Base-by-base conservation (phyloP, 805 yeast species). In the Kodamaea hsintzibuensis region DNA sequence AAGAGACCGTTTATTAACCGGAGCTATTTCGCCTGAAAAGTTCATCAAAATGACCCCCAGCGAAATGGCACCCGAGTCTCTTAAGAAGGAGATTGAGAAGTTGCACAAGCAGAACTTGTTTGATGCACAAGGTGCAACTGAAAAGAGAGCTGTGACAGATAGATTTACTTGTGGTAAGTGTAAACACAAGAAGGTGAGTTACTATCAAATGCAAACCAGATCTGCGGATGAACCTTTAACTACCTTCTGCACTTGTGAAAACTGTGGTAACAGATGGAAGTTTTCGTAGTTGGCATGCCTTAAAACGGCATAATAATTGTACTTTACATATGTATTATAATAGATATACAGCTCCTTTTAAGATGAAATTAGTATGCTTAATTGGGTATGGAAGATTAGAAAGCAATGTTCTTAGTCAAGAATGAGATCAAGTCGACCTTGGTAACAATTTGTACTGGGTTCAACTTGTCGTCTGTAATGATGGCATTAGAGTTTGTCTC, bases 141-240 rank as follows among this genome's bases (percentile, higher is more conserved):
- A 93, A 64, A 91, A 91, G 77, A 82, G 98, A 63, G 96, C 98
- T 0, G 91, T 91, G 39, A 95, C 99, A 7, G 98, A 93, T 70
- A 81, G 98, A 70, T 95, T 95, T 71, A 88, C 96, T 1, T 95
- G 99, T 74, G 98, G 98, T 49, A 95, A 93, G 71, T 95, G 99
- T 82, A 95, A 93, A 73, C 93, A 91, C 70, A 91, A 92, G 80
- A 91, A 91, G 77, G 99, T 95, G 42, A 88, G 96, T 62, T 95
- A 95, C 71, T 93, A 92, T 72, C 99, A 95, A 76, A 82, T 95
- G 87, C 99, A 95, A 78, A 95, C 99, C 35, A 82, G 99, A 73
- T 89, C 97, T 54, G 99, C 99, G 16, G 99, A 95, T 83, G 99
- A 95, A 73, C 99, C 99, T 55, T 82, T 95, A 65, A 95, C 99